Evolutionary conservation across 495 filamentous ascomycete species (phyloP), one percentile per base, ranked within the genome.

Genomic region (Talaromyces thailandensis): DNA sequence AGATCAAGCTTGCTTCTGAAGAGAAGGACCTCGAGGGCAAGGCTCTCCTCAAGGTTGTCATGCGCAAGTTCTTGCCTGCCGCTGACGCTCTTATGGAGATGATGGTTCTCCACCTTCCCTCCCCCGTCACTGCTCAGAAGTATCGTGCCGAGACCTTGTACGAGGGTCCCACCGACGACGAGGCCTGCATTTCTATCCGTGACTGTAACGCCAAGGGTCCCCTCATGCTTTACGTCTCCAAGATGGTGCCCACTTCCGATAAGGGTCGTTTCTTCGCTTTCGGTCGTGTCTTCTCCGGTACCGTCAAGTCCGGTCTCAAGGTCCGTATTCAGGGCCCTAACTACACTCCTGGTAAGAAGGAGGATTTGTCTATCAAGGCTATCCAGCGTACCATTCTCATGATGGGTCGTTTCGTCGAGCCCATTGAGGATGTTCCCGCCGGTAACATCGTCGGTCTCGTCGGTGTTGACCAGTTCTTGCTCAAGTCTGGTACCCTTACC

Each of bases 221-320:
- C 70, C 94, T 99, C 76, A 99, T 99, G 94, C 84, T 98, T 65
- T 99, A 99, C 86, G 93, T 99, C 79, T 99, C 94, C 73, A 99
- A 99, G 89, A 99, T 99, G 94, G 95, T 99, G 68, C 94, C 94
- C 71, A 98, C 94, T 65, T 93, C 92, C 73, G 94, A 99, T 75
- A 98, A 97, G 87, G 95, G 94, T 79, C 93, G 94, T 82, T 99
- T 99, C 91, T 99, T 96, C 82, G 94, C 94, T 77, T 99, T 99
- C 83, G 94, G 94, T 80, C 95, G 94, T 92, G 94, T 99, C 79
- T 99, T 98, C 86, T 79, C 95, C 66, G 94, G 94, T 86, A 96
- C 92, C 73, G 94, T 97, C 81, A 82, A 82, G 68, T 99, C 94
- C 64, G 95, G 95, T 79, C 81, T 99, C 69, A 98, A 98, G 87